A percentile compares a stretch with the other conserved stretches of the same genome.
Conservation (phyloP, 768 basidiomycete genomes). For the Russula ochroleuca region DNA sequence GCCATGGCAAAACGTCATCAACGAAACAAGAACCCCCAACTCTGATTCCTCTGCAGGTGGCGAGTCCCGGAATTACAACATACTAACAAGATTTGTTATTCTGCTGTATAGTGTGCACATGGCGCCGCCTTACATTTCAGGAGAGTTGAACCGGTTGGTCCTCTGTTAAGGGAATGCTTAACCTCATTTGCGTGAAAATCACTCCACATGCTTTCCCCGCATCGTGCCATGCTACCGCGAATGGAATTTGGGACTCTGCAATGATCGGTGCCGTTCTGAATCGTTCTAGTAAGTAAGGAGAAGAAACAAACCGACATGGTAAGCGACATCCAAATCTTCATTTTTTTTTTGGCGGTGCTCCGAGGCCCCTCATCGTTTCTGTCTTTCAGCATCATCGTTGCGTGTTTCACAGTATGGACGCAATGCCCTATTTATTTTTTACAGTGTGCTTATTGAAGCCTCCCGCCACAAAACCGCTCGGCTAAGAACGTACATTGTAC, state of each 20-base stretch:
- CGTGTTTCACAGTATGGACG: background rate
- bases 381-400: background rate
- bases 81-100: background rate
- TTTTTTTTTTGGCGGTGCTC: background rate
- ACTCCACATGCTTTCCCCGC: background rate
- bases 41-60: background rate
- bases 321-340: background rate
- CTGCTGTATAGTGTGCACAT: background rate
- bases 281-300: background rate
- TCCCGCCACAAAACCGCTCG: background rate
- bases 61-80: background rate
- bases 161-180: background rate
- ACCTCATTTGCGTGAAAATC: background rate
- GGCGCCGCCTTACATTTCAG: background rate
- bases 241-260: background rate
- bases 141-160: background rate
- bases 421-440: background rate
- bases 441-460: background rate
- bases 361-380: constrained; percentile 7
- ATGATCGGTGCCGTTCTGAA: constrained; percentile 9
- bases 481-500: background rate
- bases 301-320: background rate
- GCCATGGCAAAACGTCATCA: background rate
- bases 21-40: background rate
- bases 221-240: background rate